A percentile compares a stretch with the other conserved stretches of the same genome.
These are phyloP conservation scores for Globisporangium nagaii DNA, from an alignment of 352 stramenopile genomes.

Conservation along the genomic window DNA sequence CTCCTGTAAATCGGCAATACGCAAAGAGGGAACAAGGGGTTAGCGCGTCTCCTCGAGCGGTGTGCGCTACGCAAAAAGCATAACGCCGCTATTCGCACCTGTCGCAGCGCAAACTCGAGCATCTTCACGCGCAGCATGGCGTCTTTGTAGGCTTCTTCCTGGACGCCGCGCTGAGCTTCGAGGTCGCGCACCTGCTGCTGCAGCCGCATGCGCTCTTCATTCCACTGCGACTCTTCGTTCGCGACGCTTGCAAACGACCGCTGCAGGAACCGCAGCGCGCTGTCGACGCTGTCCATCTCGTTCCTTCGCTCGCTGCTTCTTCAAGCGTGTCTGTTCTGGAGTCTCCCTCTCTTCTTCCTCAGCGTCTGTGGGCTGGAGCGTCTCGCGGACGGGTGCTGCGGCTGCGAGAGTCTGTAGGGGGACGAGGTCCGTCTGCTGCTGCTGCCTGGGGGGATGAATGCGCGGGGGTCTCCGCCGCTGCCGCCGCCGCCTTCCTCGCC, in stretches of 20 bases:
- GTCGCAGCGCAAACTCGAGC: constrained; percentile 82
- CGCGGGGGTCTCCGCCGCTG: no score
- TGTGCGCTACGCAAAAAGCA: no score
- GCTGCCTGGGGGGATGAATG: no score
- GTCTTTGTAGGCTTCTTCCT: constrained; percentile 85
- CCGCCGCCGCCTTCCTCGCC: no score
- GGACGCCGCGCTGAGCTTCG: constrained; percentile 60
- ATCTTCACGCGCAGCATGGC: constrained; percentile 84
- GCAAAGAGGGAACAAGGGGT: background rate
- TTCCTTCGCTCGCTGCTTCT: background rate
- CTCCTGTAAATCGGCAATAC: constrained; percentile 36
- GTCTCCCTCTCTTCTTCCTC: no score
- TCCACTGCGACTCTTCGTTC: constrained; percentile 69
- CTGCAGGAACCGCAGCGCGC: constrained; percentile 78
- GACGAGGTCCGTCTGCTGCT: no score
- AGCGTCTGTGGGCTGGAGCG: no score
- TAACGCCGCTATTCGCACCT: constrained; percentile 37
- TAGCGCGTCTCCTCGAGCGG: no score
- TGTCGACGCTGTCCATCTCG: constrained; percentile 83
- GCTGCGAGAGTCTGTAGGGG: no score
- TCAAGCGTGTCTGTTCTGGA: no score
- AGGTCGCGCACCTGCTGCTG: constrained; percentile 77
- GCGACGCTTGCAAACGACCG: constrained; percentile 80
- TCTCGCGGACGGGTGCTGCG: no score
- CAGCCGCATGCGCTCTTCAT: constrained; percentile 67